phyloP scores from a whole-genome alignment of 495 filamentous ascomycete genomes.

The Oleoguttula mirabilis region DNA sequence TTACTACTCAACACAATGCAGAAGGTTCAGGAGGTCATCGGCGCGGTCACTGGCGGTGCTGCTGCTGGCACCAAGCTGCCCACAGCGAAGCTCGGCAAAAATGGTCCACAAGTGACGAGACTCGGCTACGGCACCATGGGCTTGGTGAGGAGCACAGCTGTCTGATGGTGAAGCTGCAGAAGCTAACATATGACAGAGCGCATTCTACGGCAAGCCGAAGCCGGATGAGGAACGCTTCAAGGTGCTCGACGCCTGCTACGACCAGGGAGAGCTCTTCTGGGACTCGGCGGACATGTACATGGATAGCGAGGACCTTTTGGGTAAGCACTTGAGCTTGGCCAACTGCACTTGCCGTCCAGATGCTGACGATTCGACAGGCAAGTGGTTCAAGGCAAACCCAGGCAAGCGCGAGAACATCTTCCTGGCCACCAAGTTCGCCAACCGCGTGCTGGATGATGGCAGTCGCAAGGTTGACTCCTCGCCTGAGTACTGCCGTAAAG shows the following conservation, averaged over 20 bases:
- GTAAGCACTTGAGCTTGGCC: no score
- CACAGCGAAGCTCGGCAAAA: constrained; percentile 6
- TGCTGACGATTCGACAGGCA: constrained; percentile 7
- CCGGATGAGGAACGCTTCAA: constrained; percentile 23
- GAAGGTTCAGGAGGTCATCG: constrained; percentile 11
- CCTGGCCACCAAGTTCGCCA: constrained; percentile 26
- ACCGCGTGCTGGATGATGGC: constrained; percentile 11
- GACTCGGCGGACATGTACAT: constrained; percentile 24
- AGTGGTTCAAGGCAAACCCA: constrained; percentile 24
- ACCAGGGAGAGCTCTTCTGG: constrained; percentile 21
- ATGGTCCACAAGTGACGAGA: constrained; percentile 37
- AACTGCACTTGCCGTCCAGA: no score
- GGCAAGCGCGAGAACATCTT: constrained; percentile 26
- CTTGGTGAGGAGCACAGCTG: constrained; percentile 21
- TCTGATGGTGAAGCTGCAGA: neutral
- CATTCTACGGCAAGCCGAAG: constrained; percentile 23
- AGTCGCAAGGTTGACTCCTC: constrained; percentile 9
- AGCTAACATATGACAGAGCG: constrained; percentile 8
- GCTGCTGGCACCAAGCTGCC: constrained; percentile 4
- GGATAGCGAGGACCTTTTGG: constrained; percentile 20
- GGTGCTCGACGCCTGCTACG: constrained; percentile 23
- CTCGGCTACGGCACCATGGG: constrained; percentile 46
- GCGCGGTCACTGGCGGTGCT: constrained; percentile 7
- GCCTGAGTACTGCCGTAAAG: constrained; percentile 23
- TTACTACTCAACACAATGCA: no score